These are phyloP conservation scores for Diddensiella santjacobensis DNA, from an alignment of 805 yeast genomes.

Conservation along the genomic window DNA sequence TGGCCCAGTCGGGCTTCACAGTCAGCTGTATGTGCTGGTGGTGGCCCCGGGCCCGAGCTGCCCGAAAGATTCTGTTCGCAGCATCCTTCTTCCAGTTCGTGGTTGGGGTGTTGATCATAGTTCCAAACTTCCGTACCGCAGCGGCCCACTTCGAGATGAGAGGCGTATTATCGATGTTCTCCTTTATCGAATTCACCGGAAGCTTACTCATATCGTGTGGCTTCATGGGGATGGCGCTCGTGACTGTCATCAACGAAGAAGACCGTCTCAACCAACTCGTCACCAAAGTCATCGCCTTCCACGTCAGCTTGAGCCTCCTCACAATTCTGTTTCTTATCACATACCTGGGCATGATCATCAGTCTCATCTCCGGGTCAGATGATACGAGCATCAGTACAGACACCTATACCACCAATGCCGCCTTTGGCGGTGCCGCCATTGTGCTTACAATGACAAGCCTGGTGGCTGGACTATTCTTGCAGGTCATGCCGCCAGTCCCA, in stretches of 20 bases:
- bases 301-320: slow-evolving; percentile 13
- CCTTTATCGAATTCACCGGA: not conserved
- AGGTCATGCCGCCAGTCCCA: slow-evolving; percentile 27
- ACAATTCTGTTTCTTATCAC: slow-evolving; percentile 20
- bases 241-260: slow-evolving; percentile 20
- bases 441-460: slow-evolving; percentile 24
- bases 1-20: not conserved
- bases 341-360: slow-evolving; percentile 24
- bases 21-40: not conserved
- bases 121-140: slow-evolving; percentile 47
- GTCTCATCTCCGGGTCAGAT: slow-evolving; percentile 1
- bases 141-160: slow-evolving; percentile 22
- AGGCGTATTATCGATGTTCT: not conserved
- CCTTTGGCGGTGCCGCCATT: slow-evolving; percentile 14
- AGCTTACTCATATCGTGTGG: slow-evolving; percentile 20
- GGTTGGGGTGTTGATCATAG: not conserved
- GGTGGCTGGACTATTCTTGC: slow-evolving; percentile 23
- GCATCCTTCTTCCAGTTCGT: slow-evolving; percentile 2
- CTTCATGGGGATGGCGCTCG: slow-evolving; percentile 26
- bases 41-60: not conserved
- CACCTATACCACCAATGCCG: slow-evolving; percentile 12
- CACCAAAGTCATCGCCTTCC: slow-evolving; percentile 19
- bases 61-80: not conserved
- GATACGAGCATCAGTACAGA: slow-evolving; percentile 5
- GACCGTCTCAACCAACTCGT: slow-evolving; percentile 24